Evolutionary conservation across 768 basidiomycete genomes (phyloP).

Genomic region (Mycena vulgaris): DNA sequence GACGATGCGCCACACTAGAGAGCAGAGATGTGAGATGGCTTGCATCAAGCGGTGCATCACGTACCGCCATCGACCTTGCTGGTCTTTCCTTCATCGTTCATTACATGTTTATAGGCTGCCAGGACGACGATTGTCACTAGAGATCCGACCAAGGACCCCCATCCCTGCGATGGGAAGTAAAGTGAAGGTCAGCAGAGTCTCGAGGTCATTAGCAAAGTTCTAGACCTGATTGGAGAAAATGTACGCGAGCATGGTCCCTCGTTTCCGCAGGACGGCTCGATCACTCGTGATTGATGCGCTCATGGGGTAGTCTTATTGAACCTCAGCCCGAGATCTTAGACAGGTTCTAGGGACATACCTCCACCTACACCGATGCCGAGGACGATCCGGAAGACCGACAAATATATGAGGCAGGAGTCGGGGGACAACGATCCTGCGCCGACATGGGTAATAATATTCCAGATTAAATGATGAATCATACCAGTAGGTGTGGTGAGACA

Average conservation of each 20-base stretch:
- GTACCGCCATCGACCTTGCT: conserved; percentile 81
- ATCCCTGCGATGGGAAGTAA: conserved; percentile 64
- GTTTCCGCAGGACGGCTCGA: conserved; percentile 72
- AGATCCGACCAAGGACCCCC: conserved; percentile 78
- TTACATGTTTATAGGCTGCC: conserved; percentile 71
- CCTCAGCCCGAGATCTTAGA: background rate
- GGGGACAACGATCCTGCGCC: conserved; percentile 44
- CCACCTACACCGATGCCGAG: conserved; percentile 88
- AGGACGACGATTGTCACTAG: conserved; percentile 77
- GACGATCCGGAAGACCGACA: conserved; percentile 78
- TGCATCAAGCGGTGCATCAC: background rate
- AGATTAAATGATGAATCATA: conserved; percentile 49
- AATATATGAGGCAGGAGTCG: conserved; percentile 70
- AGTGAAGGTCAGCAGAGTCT: background rate
- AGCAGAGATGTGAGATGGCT: background rate
- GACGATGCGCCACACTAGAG: conserved; percentile 78
- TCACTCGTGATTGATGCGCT: conserved; percentile 79
- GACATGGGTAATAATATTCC: too few relatives aligned
- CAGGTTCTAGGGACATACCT: conserved; percentile 2
- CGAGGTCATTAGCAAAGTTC: background rate
- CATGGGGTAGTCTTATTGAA: conserved; percentile 77
- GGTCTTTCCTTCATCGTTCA: conserved; percentile 70
- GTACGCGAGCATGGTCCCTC: conserved; percentile 83
- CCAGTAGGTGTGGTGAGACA: conserved; percentile 77
- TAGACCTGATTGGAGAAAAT: conserved; percentile 71